phyloP scores from a whole-genome alignment of 2,329 filamentous ascomycete species.

The Aspergillus sp. region DNA sequence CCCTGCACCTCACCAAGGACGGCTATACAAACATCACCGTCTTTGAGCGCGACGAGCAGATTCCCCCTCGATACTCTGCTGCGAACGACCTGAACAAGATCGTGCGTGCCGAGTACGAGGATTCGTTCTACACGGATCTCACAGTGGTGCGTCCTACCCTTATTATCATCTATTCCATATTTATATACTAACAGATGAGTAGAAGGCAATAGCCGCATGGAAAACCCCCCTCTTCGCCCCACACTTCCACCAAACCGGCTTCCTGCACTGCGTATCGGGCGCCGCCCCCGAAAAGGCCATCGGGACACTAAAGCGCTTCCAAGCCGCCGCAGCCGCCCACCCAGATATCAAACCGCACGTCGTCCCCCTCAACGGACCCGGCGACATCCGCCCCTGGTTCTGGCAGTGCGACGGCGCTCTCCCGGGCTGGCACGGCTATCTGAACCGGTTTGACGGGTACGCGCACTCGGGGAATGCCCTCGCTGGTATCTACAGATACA shows the following conservation, averaged over 20 bases:
- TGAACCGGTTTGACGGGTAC: conserved; percentile 59
- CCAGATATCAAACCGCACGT: conserved; percentile 42
- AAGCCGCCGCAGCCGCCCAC: conserved; percentile 39
- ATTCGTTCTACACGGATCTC: conserved; percentile 56
- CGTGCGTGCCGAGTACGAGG: conserved; percentile 59
- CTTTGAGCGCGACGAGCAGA: conserved; percentile 45
- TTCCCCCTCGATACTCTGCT: conserved; percentile 54
- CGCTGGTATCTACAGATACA: conserved; percentile 46
- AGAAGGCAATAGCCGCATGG: conserved; percentile 56
- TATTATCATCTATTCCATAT: no score
- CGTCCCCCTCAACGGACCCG: conserved; percentile 31
- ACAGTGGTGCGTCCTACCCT: conserved; percentile 44
- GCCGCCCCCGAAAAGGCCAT: conserved; percentile 50
- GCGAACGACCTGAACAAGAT: conserved; percentile 64
- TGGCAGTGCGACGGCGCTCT: conserved; percentile 54
- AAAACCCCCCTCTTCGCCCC: conserved; percentile 54
- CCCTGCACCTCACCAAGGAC: conserved; percentile 45
- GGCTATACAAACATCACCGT: conserved; percentile 51
- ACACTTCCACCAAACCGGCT: conserved; percentile 54
- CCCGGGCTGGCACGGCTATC: conserved; percentile 58
- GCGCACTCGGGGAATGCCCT: conserved; percentile 57
- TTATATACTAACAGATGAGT: no score
- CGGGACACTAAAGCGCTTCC: conserved; percentile 45
- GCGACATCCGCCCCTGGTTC: conserved; percentile 44
- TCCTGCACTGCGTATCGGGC: conserved; percentile 52